Percentiles rank a stretch among this genome's conserved stretches.
phyloP scores from a whole-genome alignment of 179 eudicot genomes.

The Corrigiola litoralis region DNA sequence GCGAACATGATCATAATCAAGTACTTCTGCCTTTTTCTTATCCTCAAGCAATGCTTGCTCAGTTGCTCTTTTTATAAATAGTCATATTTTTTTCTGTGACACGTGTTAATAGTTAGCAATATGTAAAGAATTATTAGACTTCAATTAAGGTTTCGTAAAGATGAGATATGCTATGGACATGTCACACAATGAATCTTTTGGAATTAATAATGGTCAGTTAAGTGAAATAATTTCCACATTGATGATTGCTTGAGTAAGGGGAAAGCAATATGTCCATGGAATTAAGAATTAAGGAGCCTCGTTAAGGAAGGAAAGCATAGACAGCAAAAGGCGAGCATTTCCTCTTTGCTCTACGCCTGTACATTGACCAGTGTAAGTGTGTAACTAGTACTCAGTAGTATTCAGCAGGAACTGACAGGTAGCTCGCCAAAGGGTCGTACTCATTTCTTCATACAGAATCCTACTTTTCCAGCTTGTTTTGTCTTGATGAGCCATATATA shows the following conservation, averaged over 20 bases:
- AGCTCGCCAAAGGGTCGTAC: no score
- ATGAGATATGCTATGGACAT: background rate
- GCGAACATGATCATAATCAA: background rate
- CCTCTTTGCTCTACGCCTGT: constrained; percentile 4
- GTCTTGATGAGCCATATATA: no score
- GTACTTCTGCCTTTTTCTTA: background rate
- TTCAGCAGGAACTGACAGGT: no score
- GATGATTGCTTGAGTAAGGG: constrained; percentile 11
- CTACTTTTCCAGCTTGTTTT: no score
- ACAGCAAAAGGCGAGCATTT: constrained; percentile 13
- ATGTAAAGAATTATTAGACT: no score
- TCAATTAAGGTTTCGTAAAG: no score
- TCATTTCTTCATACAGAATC: no score
- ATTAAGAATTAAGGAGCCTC: constrained; percentile 22
- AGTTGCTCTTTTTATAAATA: no score
- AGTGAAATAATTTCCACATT: constrained; percentile 14
- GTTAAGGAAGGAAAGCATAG: constrained; percentile 31
- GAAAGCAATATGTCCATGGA: constrained; percentile 15
- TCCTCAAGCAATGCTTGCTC: background rate
- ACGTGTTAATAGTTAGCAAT: no score
- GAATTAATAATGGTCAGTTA: background rate
- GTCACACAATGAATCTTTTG: background rate
- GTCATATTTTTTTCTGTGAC: no score
- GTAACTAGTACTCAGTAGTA: background rate
- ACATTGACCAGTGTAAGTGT: constrained; percentile 12